These are phyloP conservation scores for Phlyctochytrium arcticum DNA, from an alignment of 192 early-diverging fungal species.

Conservation along the genomic window DNA sequence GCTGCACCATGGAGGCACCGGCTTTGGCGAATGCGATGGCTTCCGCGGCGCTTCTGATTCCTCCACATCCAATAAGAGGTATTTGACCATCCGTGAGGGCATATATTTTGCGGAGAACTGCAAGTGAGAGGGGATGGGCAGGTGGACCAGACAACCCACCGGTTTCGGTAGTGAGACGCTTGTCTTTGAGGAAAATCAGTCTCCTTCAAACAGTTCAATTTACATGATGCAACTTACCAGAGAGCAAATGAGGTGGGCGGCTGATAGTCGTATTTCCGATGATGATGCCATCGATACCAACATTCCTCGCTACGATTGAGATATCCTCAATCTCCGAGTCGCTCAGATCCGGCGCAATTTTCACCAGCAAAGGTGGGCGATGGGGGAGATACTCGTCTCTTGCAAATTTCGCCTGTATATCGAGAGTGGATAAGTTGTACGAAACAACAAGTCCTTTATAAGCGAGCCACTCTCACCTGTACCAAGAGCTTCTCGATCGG, in stretches of 20 bases:
- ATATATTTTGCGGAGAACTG: slow-evolving; percentile 60
- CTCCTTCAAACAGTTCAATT: no score
- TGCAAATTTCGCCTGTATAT: slow-evolving; percentile 2
- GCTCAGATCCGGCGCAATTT: slow-evolving; percentile 85
- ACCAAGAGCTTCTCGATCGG: slow-evolving; percentile 67
- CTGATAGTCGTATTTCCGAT: slow-evolving; percentile 84
- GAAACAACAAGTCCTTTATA: slow-evolving; percentile 15
- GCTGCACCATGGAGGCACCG: slow-evolving; percentile 76
- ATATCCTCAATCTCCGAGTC: slow-evolving; percentile 73
- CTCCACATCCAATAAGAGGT: slow-evolving; percentile 87
- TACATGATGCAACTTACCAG: no score
- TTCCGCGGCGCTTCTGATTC: slow-evolving; percentile 71
- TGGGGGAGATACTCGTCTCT: slow-evolving; percentile 25
- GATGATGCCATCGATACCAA: slow-evolving; percentile 80
- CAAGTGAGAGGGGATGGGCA: slow-evolving; percentile 66
- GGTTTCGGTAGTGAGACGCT: slow-evolving; percentile 41
- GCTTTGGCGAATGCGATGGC: slow-evolving; percentile 76
- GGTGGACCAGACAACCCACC: slow-evolving; percentile 84
- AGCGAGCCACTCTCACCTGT: slow-evolving; percentile 44
- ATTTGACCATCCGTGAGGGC: slow-evolving; percentile 67
- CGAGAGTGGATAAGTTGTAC: not conserved
- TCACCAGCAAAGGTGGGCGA: slow-evolving; percentile 76
- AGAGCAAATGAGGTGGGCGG: slow-evolving; percentile 53
- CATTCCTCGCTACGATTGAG: slow-evolving; percentile 66
- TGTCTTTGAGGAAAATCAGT: no score